These are phyloP conservation scores for Scedosporium minutisporum DNA, from an alignment of 2,329 filamentous ascomycete genomes.

Conservation along the genomic window DNA sequence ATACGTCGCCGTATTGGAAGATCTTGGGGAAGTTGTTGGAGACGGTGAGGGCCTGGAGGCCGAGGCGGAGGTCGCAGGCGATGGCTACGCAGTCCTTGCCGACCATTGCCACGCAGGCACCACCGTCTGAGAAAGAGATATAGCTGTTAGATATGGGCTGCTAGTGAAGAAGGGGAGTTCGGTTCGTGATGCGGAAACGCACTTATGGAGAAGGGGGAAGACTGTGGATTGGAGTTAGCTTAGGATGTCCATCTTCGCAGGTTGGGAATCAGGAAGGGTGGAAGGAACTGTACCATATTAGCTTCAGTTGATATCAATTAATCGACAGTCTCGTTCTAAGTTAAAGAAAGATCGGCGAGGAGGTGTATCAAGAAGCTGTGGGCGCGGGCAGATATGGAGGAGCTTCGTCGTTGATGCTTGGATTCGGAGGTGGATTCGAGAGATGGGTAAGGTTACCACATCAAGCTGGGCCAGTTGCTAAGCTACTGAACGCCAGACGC, in stretches of 20 bases:
- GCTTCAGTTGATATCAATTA: not conserved
- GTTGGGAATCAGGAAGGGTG: not conserved
- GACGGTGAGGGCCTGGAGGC: slow-evolving; percentile 90
- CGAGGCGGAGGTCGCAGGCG: slow-evolving; percentile 95
- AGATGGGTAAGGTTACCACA: slow-evolving; percentile 4
- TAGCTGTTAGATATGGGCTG: slow-evolving; percentile 4
- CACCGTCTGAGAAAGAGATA: slow-evolving; percentile 50
- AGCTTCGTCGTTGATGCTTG: slow-evolving; percentile 6
- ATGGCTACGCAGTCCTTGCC: slow-evolving; percentile 99
- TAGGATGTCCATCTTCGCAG: not conserved
- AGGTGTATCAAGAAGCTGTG: not conserved
- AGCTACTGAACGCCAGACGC: not conserved
- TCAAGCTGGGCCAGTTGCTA: slow-evolving; percentile 1
- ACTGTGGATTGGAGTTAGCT: slow-evolving; percentile 41
- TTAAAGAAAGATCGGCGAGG: not conserved
- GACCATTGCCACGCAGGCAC: slow-evolving; percentile 96
- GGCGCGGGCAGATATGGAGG: not conserved
- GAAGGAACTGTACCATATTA: not conserved
- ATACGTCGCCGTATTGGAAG: slow-evolving; percentile 93
- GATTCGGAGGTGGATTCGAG: slow-evolving; percentile 10
- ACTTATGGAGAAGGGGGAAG: slow-evolving; percentile 95
- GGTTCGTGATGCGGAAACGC: slow-evolving; percentile 23
- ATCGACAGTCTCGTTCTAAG: not conserved
- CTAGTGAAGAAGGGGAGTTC: slow-evolving; percentile 9
- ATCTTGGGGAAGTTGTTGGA: slow-evolving; percentile 99